phyloP scores from a whole-genome alignment of 2,329 filamentous ascomycete genomes.

The Hypoxylon sp. region DNA sequence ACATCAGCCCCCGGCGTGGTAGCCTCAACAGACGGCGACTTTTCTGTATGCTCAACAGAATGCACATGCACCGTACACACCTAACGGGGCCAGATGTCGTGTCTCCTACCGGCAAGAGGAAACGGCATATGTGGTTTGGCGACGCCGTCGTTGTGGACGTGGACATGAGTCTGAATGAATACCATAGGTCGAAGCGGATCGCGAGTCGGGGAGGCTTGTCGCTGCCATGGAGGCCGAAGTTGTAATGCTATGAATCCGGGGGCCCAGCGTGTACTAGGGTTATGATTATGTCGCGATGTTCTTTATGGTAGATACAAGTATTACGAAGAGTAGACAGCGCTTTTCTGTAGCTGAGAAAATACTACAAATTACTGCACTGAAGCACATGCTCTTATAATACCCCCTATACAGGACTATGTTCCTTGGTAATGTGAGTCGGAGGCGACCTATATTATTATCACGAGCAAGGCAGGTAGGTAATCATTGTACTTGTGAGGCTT shows the following conservation, averaged over 20 bases:
- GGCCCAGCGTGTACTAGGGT: conserved; percentile 1
- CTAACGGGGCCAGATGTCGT: neutral
- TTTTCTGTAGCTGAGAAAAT: conserved; percentile 7
- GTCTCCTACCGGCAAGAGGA: neutral
- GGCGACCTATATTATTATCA: neutral
- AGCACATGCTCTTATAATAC: neutral
- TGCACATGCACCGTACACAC: neutral
- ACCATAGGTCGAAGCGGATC: neutral
- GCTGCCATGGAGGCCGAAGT: neutral
- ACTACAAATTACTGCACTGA: neutral
- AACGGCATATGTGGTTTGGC: conserved; percentile 11
- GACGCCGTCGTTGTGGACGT: conserved; percentile 4
- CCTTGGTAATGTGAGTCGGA: neutral
- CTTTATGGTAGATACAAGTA: conserved; percentile 4
- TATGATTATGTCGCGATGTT: conserved; percentile 12
- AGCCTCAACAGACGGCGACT: neutral
- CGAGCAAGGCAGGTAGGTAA: neutral
- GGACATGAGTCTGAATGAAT: neutral
- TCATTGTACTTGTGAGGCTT: neutral
- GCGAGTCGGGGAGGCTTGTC: neutral
- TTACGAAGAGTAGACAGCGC: conserved; percentile 13
- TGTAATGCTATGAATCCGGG: neutral
- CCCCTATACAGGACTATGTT: neutral
- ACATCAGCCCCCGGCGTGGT: neutral
- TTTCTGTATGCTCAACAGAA: neutral